Evolutionary conservation across 345 rosid genomes (phyloP).

Genomic region (Salix exigua): DNA sequence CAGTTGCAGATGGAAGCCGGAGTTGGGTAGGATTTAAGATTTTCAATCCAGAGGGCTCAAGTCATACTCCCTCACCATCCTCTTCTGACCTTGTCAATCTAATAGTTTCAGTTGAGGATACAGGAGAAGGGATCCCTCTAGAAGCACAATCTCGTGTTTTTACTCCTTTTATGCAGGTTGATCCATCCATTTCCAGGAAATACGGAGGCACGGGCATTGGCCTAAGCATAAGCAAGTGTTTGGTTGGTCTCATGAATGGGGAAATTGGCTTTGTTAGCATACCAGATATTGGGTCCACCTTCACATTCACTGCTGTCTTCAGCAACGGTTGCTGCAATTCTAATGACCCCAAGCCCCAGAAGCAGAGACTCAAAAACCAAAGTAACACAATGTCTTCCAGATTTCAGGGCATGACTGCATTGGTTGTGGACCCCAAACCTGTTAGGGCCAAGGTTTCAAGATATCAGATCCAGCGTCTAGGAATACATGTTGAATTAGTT

Average conservation of each 20-base stretch:
- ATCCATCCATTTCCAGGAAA: slow-evolving; percentile 79
- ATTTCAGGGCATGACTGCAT: slow-evolving; percentile 65
- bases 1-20: slow-evolving; percentile 61
- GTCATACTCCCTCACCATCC: slow-evolving; percentile 23
- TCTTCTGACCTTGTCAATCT: slow-evolving; percentile 49
- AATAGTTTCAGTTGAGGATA: slow-evolving; percentile 90
- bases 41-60: slow-evolving; percentile 49
- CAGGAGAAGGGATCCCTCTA: slow-evolving; percentile 84
- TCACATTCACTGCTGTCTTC: slow-evolving; percentile 85
- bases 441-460: slow-evolving; percentile 68
- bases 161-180: slow-evolving; percentile 94
- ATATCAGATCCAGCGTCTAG: slow-evolving; percentile 79
- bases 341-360: slow-evolving; percentile 42
- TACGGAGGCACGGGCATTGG: slow-evolving; percentile 98
- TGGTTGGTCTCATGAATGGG: slow-evolving; percentile 89
- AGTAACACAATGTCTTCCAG: slow-evolving; percentile 38
- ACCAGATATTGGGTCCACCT: slow-evolving; percentile 81
- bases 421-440: slow-evolving; percentile 72
- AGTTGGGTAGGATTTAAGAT: slow-evolving; percentile 73
- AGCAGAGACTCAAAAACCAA: slow-evolving; percentile 43
- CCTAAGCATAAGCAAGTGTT: slow-evolving; percentile 90
- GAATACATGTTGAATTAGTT: slow-evolving; percentile 59
- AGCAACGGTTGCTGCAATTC: slow-evolving; percentile 40
- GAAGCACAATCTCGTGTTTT: slow-evolving; percentile 87
- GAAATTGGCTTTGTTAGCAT: slow-evolving; percentile 81